Conservation (phyloP, 306 rosid genomes). For the Lithocarpus polystachyus region DNA sequence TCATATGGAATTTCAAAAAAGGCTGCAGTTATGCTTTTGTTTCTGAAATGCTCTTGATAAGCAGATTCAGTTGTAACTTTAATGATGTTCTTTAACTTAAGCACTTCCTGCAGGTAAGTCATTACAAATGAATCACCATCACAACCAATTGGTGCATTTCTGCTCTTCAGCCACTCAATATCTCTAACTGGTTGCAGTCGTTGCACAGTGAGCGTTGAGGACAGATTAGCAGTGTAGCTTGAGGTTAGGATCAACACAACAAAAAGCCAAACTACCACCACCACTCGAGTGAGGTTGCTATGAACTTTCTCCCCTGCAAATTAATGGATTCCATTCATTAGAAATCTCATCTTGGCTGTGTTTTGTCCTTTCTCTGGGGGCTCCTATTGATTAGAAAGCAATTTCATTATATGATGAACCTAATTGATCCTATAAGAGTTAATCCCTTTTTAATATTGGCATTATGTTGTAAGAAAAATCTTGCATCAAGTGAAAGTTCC, state of each 20-base stretch:
- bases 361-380: no score
- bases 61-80: slow-evolving; percentile 13
- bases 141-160: slow-evolving; percentile 43
- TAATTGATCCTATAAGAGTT: no score
- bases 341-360: no score
- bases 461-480: no score
- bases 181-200: slow-evolving; percentile 21
- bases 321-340: no score
- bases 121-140: slow-evolving; percentile 44
- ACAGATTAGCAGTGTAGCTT: slow-evolving; percentile 74
- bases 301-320: no score
- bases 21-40: slow-evolving; percentile 45
- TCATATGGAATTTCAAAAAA: slow-evolving; percentile 73
- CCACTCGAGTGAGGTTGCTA: no score
- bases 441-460: no score
- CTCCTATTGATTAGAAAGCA: no score
- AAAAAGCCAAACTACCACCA: background rate
- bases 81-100: slow-evolving; percentile 29
- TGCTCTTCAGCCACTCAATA: slow-evolving; percentile 45
- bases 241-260: slow-evolving; percentile 53
- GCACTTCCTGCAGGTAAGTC: slow-evolving; percentile 37
- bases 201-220: slow-evolving; percentile 53
- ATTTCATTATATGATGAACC: no score
- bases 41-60: slow-evolving; percentile 21
- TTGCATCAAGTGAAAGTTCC: no score